These are phyloP conservation scores for Solanum virginianum DNA, from an alignment of 257 asterid species.

Conservation along the genomic window DNA sequence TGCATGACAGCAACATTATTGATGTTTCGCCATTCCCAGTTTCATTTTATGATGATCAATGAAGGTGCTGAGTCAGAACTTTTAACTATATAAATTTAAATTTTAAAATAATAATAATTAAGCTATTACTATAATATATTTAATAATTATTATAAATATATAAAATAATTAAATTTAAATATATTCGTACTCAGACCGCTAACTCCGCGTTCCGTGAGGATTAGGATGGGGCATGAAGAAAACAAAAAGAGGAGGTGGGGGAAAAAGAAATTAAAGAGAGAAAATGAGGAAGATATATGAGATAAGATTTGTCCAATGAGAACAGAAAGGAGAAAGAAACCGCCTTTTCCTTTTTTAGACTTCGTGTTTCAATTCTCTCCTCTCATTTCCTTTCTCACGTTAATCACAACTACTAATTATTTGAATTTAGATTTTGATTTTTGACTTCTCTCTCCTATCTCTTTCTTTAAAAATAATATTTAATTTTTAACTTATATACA, in stretches of 20 bases:
- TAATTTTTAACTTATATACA: too few species aligned
- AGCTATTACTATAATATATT: too few species aligned
- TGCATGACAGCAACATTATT: slow-evolving; percentile 18
- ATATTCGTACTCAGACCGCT: too few species aligned
- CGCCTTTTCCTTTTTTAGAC: slow-evolving; percentile 3
- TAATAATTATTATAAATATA: too few species aligned
- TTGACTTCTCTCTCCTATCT: slow-evolving; percentile 3
- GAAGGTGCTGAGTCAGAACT: too few species aligned
- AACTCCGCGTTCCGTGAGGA: too few species aligned
- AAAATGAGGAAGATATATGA: neutral
- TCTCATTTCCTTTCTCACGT: slow-evolving; percentile 15
- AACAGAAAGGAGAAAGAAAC: neutral
- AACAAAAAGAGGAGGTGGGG: too few species aligned
- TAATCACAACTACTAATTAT: neutral
- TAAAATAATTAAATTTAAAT: too few species aligned
- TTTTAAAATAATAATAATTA: too few species aligned
- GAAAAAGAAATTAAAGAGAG: neutral
- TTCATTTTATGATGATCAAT: neutral
- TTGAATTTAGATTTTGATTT: neutral
- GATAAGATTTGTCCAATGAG: slow-evolving; percentile 27
- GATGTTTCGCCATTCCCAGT: slow-evolving; percentile 9
- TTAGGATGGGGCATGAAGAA: too few species aligned
- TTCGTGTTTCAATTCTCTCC: slow-evolving; percentile 49
- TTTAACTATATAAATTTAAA: too few species aligned
- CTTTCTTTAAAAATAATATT: too few species aligned